phyloP scores from a whole-genome alignment of 2,329 filamentous ascomycete species.

The Paecilomyces variotii region DNA sequence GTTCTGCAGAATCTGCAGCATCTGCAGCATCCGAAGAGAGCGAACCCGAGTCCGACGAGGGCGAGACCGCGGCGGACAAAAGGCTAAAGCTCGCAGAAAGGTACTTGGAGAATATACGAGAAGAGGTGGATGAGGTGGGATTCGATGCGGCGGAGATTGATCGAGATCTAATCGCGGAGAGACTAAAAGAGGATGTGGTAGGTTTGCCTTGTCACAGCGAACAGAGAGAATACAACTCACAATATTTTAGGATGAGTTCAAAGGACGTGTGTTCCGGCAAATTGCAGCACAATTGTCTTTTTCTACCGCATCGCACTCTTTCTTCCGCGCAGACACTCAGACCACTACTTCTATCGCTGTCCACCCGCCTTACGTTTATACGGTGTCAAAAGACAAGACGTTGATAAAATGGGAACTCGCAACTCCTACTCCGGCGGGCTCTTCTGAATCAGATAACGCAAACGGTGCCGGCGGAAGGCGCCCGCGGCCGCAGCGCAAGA shows the following conservation, averaged over 20 bases:
- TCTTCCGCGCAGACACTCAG: constrained; percentile 71
- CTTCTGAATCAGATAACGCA: constrained; percentile 51
- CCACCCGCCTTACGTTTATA: constrained; percentile 75
- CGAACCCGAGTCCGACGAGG: constrained; percentile 61
- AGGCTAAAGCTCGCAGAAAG: constrained; percentile 80
- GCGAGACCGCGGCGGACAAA: constrained; percentile 83
- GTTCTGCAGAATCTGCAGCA: constrained; percentile 36
- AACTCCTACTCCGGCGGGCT: constrained; percentile 25
- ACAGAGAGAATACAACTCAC: constrained; percentile 8
- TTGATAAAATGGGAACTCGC: constrained; percentile 86
- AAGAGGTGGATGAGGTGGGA: constrained; percentile 72
- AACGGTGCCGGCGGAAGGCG: constrained; percentile 55
- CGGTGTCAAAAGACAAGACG: constrained; percentile 73
- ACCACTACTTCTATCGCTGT: constrained; percentile 72
- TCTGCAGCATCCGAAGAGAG: constrained; percentile 32
- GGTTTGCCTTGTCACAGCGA: constrained; percentile 12
- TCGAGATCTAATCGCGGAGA: constrained; percentile 80
- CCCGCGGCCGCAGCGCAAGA: constrained; percentile 38
- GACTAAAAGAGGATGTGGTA: constrained; percentile 80
- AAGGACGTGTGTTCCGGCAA: constrained; percentile 78
- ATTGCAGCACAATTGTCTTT: constrained; percentile 69
- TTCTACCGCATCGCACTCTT: constrained; percentile 55
- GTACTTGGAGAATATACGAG: constrained; percentile 82
- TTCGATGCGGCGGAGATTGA: constrained; percentile 95
- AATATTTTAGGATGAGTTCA: constrained; percentile 60